Base-by-base conservation (phyloP, 139 green algal genomes). In the Gonium pectorale region DNA sequence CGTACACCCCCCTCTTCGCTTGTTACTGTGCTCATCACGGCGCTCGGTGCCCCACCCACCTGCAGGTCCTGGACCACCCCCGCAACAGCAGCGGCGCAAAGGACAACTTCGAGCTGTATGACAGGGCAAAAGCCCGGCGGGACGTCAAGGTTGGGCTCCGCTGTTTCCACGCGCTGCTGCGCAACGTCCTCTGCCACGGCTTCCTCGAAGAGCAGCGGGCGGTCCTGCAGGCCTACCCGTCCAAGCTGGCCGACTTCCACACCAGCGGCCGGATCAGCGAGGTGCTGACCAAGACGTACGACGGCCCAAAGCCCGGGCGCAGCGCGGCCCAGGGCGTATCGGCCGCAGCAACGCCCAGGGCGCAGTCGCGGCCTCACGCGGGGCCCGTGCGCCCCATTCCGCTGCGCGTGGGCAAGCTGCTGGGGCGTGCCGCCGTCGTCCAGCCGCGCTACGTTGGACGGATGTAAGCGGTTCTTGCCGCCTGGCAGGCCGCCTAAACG, bases 51-150 rank as follows among this genome's bases (percentile, higher is more conserved):
- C 37, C 24, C 40, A 52, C 33, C 67, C 22, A 56, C 67, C 67
- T 74, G 40, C 67, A 74, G 67, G 67, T 54, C 40, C 67, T 52
- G 40, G 40, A 74, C 67, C 67, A 74, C 67, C 67, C 7, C 24
- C 37, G 67, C 40, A 74, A 74, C 67, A 74, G 67, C 40, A 38
- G 40, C 40, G 40, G 67, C 67, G 26, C 24, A 38, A 74, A 74
- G 67, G 40, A 22, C 40, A 37, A 56, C 24, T 74, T 74, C 40
- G 67, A 74, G 67, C 22, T 9, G 67, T 37, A 24, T 5, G 11
- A 74, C 67, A 5, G 67, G 67, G 40, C 67, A 56, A 38, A 74
- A 68, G 60, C 60, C 41, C 9, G n/a, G 40, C 38, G 19, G 24
- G 40, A 54, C 67, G 67, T 26, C 22, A 26, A 56, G 22, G 67